Percentiles rank a stretch among this genome's conserved stretches.
Conservation (phyloP, 768 basidiomycete species). For the Kwoniella europaea region DNA sequence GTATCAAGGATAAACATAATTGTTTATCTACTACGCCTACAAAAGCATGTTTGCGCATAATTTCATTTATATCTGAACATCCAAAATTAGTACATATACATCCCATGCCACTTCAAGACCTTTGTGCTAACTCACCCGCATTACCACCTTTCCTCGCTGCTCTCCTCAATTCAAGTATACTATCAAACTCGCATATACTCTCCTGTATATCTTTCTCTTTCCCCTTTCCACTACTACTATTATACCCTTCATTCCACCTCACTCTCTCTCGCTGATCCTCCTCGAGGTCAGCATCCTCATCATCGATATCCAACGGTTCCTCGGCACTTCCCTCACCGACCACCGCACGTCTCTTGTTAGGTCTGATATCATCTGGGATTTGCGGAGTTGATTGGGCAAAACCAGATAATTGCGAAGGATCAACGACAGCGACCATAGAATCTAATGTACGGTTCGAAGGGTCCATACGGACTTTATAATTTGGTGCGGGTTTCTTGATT, state of each 20-base stretch:
- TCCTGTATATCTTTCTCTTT: constrained; percentile 64
- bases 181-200: constrained; percentile 76
- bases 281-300: constrained; percentile 4
- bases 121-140: too few species aligned
- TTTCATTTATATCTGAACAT: constrained; percentile 80
- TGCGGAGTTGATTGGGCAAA: constrained; percentile 22
- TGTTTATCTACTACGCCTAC: constrained; percentile 85
- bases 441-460: constrained; percentile 86
- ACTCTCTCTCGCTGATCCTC: constrained; percentile 49
- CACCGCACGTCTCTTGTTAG: constrained; percentile 33
- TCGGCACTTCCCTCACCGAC: constrained; percentile 25
- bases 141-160: constrained; percentile 69
- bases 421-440: constrained; percentile 82
- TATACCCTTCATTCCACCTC: constrained; percentile 13
- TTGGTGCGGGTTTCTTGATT: constrained; percentile 61
- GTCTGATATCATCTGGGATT: constrained; percentile 17
- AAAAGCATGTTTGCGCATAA: constrained; percentile 84
- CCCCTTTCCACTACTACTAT: background rate
- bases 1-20: constrained; percentile 77
- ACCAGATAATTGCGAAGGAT: constrained; percentile 61
- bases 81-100: too few species aligned
- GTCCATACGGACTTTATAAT: constrained; percentile 92
- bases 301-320: constrained; percentile 63
- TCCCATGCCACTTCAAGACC: too few species aligned
- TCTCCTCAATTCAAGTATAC: constrained; percentile 71